phyloP scores from a whole-genome alignment of 495 filamentous ascomycete species.

The Melanomma pulvis-pyrius region DNA sequence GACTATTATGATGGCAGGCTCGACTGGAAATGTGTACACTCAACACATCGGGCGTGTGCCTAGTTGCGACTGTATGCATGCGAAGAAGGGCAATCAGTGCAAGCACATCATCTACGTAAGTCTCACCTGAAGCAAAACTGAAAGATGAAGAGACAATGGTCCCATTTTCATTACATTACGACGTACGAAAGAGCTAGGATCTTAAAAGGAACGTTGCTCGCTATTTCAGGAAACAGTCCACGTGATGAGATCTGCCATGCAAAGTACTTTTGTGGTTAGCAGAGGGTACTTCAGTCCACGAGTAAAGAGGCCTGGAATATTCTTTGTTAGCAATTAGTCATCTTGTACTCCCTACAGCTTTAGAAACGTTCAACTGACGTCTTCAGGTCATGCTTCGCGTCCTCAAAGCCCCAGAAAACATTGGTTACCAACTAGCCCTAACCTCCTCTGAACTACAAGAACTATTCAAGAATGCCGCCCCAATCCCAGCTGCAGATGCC shows the following conservation, averaged over 20 bases:
- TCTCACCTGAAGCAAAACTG: neutral
- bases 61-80: conserved; percentile 69
- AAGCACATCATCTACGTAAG: conserved; percentile 69
- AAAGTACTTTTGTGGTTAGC: neutral
- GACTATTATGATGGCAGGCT: conserved; percentile 68
- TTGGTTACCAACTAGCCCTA: conserved; percentile 76
- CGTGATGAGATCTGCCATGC: neutral
- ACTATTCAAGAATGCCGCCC: conserved; percentile 61
- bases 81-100: conserved; percentile 67
- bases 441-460: conserved; percentile 64
- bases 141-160: too few species aligned
- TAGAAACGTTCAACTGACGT: conserved; percentile 48
- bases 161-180: too few species aligned
- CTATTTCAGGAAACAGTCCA: too few species aligned
- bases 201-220: too few species aligned
- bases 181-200: too few species aligned
- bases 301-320: conserved; percentile 22
- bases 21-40: conserved; percentile 76
- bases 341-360: neutral
- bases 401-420: conserved; percentile 62
- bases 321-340: neutral
- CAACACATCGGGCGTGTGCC: conserved; percentile 59
- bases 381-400: conserved; percentile 58
- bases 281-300: neutral
- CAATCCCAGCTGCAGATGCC: conserved; percentile 42